Evolutionary conservation across 768 basidiomycete genomes (phyloP), one percentile per base, ranked within the genome.

Genomic region (Termitomyces bulborhizus): DNA sequence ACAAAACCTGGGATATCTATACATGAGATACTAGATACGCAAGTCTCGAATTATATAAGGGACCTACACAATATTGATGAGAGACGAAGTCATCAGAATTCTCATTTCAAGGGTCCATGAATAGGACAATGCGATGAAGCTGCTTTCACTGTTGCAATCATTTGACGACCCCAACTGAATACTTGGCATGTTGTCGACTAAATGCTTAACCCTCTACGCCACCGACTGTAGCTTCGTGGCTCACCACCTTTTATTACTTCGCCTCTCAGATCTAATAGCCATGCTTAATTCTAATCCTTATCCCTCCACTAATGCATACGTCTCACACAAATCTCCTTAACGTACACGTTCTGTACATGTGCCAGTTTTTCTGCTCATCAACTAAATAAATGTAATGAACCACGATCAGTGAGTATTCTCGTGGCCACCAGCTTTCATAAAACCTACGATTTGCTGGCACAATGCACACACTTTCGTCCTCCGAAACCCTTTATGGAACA

Each of bases 371-470:
- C 63, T 62, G 62, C 75, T 49, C 71, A 69, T 52, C 69, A 72
- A 37, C 71, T 72, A 59, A 66, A 71, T 62, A 69, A 32, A 32
- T 71, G 73, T 62, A 71, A 80, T 63, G n/a, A n/a, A 73, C 75
- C 54, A 71, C 72, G 34, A 63, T 76, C 32, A 75, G 79, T 55
- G 70, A 75, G 78, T 55, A 70, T 86, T 59, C 83, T 83, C 51
- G 79, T 77, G 13, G 88, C 86, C 27, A 88, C 88, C 6, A 72
- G 92, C 51, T 73, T 93, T 39, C 90, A 93, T 79, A 87, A 90
- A 60, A 90, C n/a, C 76, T 93, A 90, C 70, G 88, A 91, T 74
- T 78, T 93, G 31, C 76, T 91, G 37, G 77, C 89, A 79, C 90
- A 75, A 88, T 90, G 60, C 86, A 85, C 41, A 86, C 84, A 1